Percentiles rank a stretch among this genome's conserved stretches.
These are phyloP conservation scores for Globisporangium radiosum DNA, from an alignment of 352 stramenopile genomes.

Conservation along the genomic window DNA sequence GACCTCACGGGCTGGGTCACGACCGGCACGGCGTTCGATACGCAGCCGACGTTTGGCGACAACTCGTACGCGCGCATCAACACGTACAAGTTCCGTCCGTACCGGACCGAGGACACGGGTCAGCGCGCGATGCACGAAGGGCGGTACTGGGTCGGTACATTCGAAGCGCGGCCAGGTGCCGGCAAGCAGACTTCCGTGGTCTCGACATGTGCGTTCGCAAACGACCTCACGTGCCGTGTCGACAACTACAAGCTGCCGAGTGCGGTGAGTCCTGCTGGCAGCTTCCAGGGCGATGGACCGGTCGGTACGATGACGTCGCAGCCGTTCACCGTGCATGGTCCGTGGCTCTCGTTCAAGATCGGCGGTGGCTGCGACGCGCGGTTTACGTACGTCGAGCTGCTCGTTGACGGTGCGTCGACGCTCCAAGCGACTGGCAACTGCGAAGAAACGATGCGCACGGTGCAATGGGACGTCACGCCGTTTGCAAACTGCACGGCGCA, in stretches of 20 bases:
- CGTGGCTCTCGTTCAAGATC: slow-evolving; percentile 91
- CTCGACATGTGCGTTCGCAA: slow-evolving; percentile 60
- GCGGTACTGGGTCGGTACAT: slow-evolving; percentile 94
- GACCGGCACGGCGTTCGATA: slow-evolving; percentile 91
- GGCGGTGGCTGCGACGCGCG: slow-evolving; percentile 92
- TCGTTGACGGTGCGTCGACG: slow-evolving; percentile 90
- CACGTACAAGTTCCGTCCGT: slow-evolving; percentile 42
- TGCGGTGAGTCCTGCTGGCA: slow-evolving; percentile 44
- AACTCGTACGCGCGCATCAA: slow-evolving; percentile 86
- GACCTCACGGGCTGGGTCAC: slow-evolving; percentile 91
- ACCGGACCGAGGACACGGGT: slow-evolving; percentile 25
- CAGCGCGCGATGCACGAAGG: slow-evolving; percentile 64
- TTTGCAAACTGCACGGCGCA: slow-evolving; percentile 83
- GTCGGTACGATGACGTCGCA: slow-evolving; percentile 92
- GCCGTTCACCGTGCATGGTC: slow-evolving; percentile 87
- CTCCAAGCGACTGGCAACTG: slow-evolving; percentile 86
- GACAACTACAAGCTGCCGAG: slow-evolving; percentile 78
- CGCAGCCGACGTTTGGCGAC: slow-evolving; percentile 94
- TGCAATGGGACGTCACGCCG: slow-evolving; percentile 84
- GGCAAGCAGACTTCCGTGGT: slow-evolving; percentile 42
- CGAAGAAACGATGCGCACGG: slow-evolving; percentile 81
- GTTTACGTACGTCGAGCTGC: slow-evolving; percentile 90
- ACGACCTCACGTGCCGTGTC: slow-evolving; percentile 48
- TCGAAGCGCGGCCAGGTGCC: slow-evolving; percentile 82
- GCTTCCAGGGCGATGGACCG: slow-evolving; percentile 85